Percentiles rank a stretch among this genome's conserved stretches.
phyloP scores from a whole-genome alignment of 139 green algal species.

The Asterochloris erici region DNA sequence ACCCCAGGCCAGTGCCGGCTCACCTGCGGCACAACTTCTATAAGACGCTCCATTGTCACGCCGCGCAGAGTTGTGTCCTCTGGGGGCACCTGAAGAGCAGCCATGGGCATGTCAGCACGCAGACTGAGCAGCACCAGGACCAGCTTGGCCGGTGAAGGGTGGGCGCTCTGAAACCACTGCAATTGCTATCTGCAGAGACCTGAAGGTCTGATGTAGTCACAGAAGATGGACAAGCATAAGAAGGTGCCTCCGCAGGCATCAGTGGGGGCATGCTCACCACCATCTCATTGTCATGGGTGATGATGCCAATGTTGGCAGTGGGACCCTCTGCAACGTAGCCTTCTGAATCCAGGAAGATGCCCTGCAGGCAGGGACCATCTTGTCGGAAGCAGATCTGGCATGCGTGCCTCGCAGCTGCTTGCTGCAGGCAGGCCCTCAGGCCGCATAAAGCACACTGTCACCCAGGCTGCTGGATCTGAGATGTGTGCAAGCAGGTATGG shows the following conservation, averaged over 20 bases:
- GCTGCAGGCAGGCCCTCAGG: too few relatives aligned
- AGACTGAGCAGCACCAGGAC: not conserved
- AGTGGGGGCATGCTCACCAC: slow-evolving; percentile 34
- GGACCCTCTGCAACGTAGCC: slow-evolving; percentile 62
- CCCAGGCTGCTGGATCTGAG: not conserved
- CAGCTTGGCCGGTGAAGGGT: not conserved
- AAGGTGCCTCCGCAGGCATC: not conserved
- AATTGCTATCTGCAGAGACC: not conserved
- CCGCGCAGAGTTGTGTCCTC: slow-evolving; percentile 44
- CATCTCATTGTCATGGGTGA: slow-evolving; percentile 61
- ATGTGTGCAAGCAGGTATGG: not conserved
- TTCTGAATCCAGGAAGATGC: slow-evolving; percentile 69
- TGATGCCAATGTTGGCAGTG: slow-evolving; percentile 64
- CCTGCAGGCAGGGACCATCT: slow-evolving; percentile 30
- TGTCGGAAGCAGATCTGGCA: too few relatives aligned
- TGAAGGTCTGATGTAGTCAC: not conserved
- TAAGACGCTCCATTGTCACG: slow-evolving; percentile 55
- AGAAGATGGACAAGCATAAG: not conserved
- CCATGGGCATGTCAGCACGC: not conserved
- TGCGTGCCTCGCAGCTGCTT: too few relatives aligned
- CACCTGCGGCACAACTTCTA: slow-evolving; percentile 61
- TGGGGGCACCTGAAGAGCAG: slow-evolving; percentile 31
- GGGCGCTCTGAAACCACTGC: not conserved
- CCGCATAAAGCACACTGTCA: too few relatives aligned
- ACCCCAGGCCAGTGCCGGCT: not conserved